Evolutionary conservation across 331 rosid genomes (phyloP), one percentile per base, ranked within the genome.

Genomic region (Phaseolus coccineus): DNA sequence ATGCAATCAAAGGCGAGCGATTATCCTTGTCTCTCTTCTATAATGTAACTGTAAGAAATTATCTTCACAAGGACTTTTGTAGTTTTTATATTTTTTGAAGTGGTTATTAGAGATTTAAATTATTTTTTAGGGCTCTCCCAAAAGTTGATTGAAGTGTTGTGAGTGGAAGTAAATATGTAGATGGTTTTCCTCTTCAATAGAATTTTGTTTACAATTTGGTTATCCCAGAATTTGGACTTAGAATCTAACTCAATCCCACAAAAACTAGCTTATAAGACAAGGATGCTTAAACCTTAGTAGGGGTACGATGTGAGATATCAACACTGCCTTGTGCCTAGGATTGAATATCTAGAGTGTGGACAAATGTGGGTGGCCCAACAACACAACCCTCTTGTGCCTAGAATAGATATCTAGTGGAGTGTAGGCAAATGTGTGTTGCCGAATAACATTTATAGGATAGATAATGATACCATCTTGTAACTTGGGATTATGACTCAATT

Each of bases 11-110:
- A 93, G 93, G 92, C 86, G 97, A 93, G 85, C 89, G 98, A 67
- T 91, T 96, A 69, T 96, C 99, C 62, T 88, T 96, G 90, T 96
- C 99, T 81, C 99, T 96, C 78, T 96, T 96, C 91, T 96, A 96
- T 83, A 96, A 96, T 89, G 87, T 96, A 78, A 96, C 99, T 69
- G 99, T 96, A 93, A 93, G 99, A 48, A 71, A 70, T 80, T 74
- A n/a, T 80, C 69, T 67, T 56, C 16, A 58, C 71, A 27, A 50
- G 44, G 28, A 16, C 24, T 71, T 65, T 48, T 30, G 8, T 33
- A 4, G 53, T 40, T 77, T 84, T 55, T 73, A 25, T 35, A 47
- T 35, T n/a, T 52, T 58, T 72, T 37, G 58, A 10, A 11, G 65
- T 74, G 11, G 52, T 69, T 81, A 55, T 74, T 62, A 69, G 61